Evolutionary conservation across 2,329 filamentous ascomycete species (phyloP), one percentile per base, ranked within the genome.

Genomic region (Neonectria ditissima): DNA sequence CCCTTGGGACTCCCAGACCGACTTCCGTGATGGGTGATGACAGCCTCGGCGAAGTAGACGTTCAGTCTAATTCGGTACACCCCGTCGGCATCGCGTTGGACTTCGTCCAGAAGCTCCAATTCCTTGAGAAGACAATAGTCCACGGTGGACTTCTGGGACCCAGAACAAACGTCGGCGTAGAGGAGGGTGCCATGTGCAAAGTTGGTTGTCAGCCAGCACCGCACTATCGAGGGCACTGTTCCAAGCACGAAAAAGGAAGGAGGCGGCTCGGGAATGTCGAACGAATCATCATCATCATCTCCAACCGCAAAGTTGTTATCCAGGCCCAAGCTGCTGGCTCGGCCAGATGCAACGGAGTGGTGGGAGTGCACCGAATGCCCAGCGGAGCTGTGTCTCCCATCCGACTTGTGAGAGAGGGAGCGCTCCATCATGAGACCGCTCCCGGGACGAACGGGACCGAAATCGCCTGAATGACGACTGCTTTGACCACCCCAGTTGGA

Each of bases 361-460:
- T 87, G 81, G 6, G 83, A 85, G 67, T 91, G 89, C 18, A 90
- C 87, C 8, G 90, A 96, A 70, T 95, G 91, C 5, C 93, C 93
- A n/a, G 93, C 90, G 9, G 94, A 98, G 78, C 95, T 98, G 75
- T 97, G 93, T 65, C 95, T 87, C 37, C 96, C 96, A 76, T 99
- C 95, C 0, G 96, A 98, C 76, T 97, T 97, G 83, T 98, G 94
- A 11, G 96, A 99, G 16, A 93, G 86, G 1, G 94, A 92, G 16
- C 96, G 89, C 80, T 99, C 96, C 78, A 92, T 96, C 88, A 97
- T 89, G 73, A 97, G 84, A 37, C 93, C 91, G 77, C 93, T 97
- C 24, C 89, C 88, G 22, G 93, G 94, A 55, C 95, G 86, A 51
- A 89, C 83, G 26, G 92, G 91, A 43, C 89, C 88, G 69, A 97